Percentiles rank a stretch among this genome's conserved stretches.
Evolutionary conservation across 768 basidiomycete genomes (phyloP).

Genomic region (Serendipita sp.): DNA sequence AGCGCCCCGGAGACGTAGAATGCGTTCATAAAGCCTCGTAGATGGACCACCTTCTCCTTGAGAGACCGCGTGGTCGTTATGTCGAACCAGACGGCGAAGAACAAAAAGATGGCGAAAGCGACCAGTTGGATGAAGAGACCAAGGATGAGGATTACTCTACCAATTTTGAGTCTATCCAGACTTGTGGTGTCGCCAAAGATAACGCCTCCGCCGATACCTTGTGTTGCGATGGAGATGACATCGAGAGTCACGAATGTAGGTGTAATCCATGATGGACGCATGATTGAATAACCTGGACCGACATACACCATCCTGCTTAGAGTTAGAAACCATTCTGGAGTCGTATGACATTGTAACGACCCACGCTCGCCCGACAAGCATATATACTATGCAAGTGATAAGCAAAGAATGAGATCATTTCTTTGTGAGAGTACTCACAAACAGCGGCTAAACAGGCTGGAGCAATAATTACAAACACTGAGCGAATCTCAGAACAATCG

Average conservation of each 20-base stretch:
- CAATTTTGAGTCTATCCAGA: not conserved
- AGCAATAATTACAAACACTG: not conserved
- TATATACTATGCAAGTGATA: not conserved
- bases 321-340: not conserved
- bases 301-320: not conserved
- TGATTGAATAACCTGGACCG: not conserved
- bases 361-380: not conserved
- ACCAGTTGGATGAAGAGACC: conserved; percentile 4
- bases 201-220: not conserved
- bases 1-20: not conserved
- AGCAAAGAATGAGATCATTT: not conserved
- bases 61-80: not conserved
- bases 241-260: not conserved
- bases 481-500: too few species aligned
- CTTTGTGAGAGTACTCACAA: too few species aligned
- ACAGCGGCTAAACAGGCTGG: conserved; percentile 1
- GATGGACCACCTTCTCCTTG: not conserved
- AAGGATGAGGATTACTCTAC: not conserved
- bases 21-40: not conserved
- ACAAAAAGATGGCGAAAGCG: not conserved
- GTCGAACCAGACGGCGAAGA: not conserved
- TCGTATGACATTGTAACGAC: not conserved
- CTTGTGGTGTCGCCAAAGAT: not conserved
- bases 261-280: conserved; percentile 2
- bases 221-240: not conserved